Base-by-base conservation (phyloP, 257 asterid genomes). In the Solanum neorickii region DNA sequence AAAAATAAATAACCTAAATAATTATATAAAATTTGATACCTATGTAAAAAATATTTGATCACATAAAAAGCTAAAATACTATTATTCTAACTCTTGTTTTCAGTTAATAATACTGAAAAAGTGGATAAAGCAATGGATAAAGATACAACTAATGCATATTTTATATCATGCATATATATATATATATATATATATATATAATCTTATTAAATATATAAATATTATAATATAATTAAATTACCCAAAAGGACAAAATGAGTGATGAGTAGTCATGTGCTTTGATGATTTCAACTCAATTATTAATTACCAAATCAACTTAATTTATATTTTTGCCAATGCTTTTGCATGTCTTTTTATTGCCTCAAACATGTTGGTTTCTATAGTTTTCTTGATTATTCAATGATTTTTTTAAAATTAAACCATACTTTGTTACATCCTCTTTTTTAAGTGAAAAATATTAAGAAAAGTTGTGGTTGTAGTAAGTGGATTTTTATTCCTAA, bases 221-320 rank as follows among this genome's bases (percentile, higher is more conserved):
- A 14, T 49, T 49, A 69, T 20, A 73, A 11, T 8, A 0, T 77
- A 44, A 46, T 4, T 4, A 14, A 25, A 77, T 6, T 21, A 42
- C 31, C n/a, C 25, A 44, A 77, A 25, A 56, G 13, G 33, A 73
- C 80, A 65, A 21, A 88, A 44, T 84, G 66, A 88, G 85, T 88
- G 62, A 88, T 88, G 62, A 39, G 66, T 25, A 76, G 70, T 88
- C 86, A 88, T 85, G 82, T 84, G 86, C 74, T 85, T 42, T 74
- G 42, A 76, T 60, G 49, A 75, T 60, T 9, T 87, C 27, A 83
- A 52, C 8, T 77, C 83, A 77, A 77, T 44, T 42, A 77, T 77
- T 11, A 42, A 77, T n/a, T n/a, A 44, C 37, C n/a, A 77, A 77
- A 77, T 76, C 83, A 77, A 77, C 31, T 77, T 77, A 77, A n/a